phyloP scores from a whole-genome alignment of 2,329 filamentous ascomycete species.

The Dothideomycetes sp. region DNA sequence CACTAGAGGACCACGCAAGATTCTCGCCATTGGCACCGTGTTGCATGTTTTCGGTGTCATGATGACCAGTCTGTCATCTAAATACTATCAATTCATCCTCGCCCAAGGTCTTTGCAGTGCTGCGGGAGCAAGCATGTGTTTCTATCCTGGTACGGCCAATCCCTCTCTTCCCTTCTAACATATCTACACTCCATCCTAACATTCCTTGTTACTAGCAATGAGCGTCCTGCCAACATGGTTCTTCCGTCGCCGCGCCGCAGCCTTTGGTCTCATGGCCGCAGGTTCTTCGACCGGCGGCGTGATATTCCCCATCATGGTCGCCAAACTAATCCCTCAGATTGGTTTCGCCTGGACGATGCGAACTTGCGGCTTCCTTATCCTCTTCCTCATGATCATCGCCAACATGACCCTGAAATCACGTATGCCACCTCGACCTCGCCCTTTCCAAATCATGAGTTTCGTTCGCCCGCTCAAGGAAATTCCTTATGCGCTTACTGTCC shows the following conservation, averaged over 20 bases:
- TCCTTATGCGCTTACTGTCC: constrained; percentile 23
- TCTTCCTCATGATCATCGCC: constrained; percentile 47
- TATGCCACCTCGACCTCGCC: constrained; percentile 32
- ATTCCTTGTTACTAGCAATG: constrained; percentile 25
- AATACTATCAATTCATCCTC: constrained; percentile 48
- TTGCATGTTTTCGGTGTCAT: constrained; percentile 54
- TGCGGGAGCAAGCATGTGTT: constrained; percentile 42
- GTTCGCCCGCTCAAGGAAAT: constrained; percentile 26
- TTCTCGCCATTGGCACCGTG: constrained; percentile 45
- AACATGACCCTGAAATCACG: constrained; percentile 45
- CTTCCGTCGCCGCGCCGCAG: constrained; percentile 39
- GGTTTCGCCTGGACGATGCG: constrained; percentile 52
- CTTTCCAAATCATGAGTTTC: constrained; percentile 26
- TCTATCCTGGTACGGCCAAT: constrained; percentile 30
- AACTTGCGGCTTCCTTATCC: constrained; percentile 50
- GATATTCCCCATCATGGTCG: constrained; percentile 54
- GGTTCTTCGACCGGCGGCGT: constrained; percentile 46
- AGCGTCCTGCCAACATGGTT: constrained; percentile 40
- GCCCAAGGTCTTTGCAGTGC: constrained; percentile 46
- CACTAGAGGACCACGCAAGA: constrained; percentile 49
- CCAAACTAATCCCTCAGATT: constrained; percentile 43
- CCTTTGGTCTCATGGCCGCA: constrained; percentile 41
- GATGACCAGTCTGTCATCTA: constrained; percentile 50
- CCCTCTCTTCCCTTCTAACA: not conserved
- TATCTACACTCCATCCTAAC: not conserved